Evolutionary conservation across 495 filamentous ascomycete genomes (phyloP).

Genomic region (Podospora comata): DNA sequence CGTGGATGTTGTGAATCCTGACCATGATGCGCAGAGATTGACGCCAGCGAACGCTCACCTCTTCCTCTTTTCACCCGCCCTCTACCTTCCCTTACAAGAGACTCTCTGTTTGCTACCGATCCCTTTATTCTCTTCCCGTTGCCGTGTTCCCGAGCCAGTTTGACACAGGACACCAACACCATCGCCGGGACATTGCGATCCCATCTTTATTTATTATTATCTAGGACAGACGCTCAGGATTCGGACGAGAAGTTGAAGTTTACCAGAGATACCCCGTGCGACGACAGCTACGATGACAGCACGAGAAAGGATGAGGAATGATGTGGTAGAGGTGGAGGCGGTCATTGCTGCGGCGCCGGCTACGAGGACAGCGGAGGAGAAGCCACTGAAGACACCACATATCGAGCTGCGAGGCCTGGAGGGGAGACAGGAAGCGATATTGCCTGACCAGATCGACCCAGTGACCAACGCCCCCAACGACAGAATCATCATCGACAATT

Average conservation of each 20-base stretch:
- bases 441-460: background rate
- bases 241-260: background rate
- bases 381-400: background rate
- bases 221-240: background rate
- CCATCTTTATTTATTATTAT: background rate
- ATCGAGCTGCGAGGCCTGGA: slow-evolving; percentile 2
- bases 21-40: background rate
- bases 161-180: background rate
- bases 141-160: background rate
- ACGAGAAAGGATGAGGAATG: slow-evolving; percentile 3
- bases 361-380: background rate
- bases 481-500: background rate
- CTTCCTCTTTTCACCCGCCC: background rate
- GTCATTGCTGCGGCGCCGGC: background rate
- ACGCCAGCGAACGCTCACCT: background rate
- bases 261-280: background rate
- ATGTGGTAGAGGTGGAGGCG: background rate
- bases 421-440: background rate
- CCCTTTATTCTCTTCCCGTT: background rate
- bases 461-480: no score
- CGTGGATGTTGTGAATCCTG: background rate
- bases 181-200: background rate
- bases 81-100: background rate
- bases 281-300: slow-evolving; percentile 2
- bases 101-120: slow-evolving; percentile 2